Conservation (phyloP, 192 early-diverging fungal species). For the Umbelopsis sp. region DNA sequence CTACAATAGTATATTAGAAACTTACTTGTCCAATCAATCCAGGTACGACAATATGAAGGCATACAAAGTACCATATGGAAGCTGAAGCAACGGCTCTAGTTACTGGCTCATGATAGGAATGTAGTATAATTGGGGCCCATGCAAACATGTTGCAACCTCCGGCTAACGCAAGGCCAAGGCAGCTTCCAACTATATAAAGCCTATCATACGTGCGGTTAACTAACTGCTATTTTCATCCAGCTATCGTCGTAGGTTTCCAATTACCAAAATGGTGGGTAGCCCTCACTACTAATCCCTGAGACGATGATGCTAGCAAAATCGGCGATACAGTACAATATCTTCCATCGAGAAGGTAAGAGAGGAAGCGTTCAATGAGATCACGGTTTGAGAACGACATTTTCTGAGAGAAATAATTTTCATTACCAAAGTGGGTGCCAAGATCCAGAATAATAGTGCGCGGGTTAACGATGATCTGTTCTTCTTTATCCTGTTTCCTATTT, state of each 20-base stretch:
- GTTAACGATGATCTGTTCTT: neutral
- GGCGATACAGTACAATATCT: slow-evolving; percentile 5
- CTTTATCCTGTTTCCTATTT: slow-evolving; percentile 3
- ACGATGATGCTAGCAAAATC: slow-evolving; percentile 4
- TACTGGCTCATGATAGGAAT: slow-evolving; percentile 6
- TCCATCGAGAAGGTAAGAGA: neutral
- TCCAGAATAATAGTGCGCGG: slow-evolving; percentile 1
- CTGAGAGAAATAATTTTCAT: neutral
- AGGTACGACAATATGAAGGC: neutral
- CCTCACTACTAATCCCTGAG: neutral
- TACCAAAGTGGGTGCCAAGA: slow-evolving; percentile 1
- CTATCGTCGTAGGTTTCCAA: neutral
- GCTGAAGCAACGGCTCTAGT: slow-evolving; percentile 5
- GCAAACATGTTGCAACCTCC: slow-evolving; percentile 18
- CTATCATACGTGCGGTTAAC: neutral
- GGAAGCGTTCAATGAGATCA: neutral
- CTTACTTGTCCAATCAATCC: slow-evolving; percentile 9
- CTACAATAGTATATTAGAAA: neutral
- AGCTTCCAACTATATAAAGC: neutral
- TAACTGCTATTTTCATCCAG: too few species aligned
- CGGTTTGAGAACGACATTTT: neutral
- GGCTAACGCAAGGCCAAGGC: neutral
- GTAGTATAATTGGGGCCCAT: neutral
- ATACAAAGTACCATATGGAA: slow-evolving; percentile 4
- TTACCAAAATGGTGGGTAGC: slow-evolving; percentile 4